Percentiles rank a stretch among this genome's conserved stretches.
phyloP scores from a whole-genome alignment of 768 basidiomycete species.

The Fistulinella prunicolor region DNA sequence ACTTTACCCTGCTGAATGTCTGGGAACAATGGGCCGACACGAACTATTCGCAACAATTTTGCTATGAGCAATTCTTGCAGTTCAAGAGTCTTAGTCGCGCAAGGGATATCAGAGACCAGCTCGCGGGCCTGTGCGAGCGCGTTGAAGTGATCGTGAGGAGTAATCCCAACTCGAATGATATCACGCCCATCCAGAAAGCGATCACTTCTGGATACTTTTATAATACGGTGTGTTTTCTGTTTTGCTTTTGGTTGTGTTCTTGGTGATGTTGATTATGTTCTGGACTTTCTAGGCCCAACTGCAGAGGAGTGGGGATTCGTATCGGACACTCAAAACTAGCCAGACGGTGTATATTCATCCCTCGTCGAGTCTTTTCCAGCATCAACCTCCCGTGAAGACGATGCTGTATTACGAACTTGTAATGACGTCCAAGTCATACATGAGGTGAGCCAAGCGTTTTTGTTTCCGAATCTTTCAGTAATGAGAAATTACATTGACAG shows the following conservation, averaged over 20 bases:
- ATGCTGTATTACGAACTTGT: conserved; percentile 96
- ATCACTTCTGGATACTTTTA: conserved; percentile 95
- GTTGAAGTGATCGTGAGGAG: conserved; percentile 88
- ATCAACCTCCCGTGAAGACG: conserved; percentile 89
- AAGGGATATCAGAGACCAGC: conserved; percentile 93
- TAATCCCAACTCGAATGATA: conserved; percentile 91
- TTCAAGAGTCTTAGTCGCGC: conserved; percentile 94
- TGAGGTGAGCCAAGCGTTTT: conserved; percentile 50
- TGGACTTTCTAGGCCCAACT: conserved; percentile 63
- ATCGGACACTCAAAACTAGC: conserved; percentile 92
- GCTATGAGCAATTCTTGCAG: conserved; percentile 93
- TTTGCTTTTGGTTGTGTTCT: background rate
- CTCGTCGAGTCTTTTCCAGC: conserved; percentile 91
- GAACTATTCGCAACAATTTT: conserved; percentile 95
- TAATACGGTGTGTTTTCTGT: conserved; percentile 62
- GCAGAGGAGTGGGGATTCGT: conserved; percentile 95
- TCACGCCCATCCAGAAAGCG: conserved; percentile 92
- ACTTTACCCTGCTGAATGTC: conserved; percentile 95
- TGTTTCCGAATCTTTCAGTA: background rate
- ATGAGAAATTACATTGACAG: conserved; percentile 41
- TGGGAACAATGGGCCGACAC: conserved; percentile 99
- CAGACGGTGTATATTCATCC: conserved; percentile 98
- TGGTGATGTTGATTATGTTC: background rate
- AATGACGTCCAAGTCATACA: conserved; percentile 96
- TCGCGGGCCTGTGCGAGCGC: conserved; percentile 93